Evolutionary conservation across 345 rosid genomes (phyloP), one percentile per base, ranked within the genome.

Genomic region (Brassica carinata): DNA sequence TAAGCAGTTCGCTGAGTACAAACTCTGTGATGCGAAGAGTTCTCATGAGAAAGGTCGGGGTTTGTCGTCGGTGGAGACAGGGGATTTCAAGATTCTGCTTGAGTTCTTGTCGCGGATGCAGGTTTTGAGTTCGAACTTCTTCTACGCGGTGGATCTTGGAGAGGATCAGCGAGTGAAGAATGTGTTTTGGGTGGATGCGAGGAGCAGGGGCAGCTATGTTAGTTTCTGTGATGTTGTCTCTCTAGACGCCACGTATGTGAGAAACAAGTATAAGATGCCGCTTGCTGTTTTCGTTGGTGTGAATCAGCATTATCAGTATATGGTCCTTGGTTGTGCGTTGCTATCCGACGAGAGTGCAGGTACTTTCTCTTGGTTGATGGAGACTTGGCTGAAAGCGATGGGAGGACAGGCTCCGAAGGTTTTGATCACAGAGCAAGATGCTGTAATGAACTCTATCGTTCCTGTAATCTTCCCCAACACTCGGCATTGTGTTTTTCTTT

Each of bases 111-210:
- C 82, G 2, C 81, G 75, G 72, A 89, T 84, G 88, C 88, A 90
- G 67, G 77, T 2, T 74, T 33, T 84, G 78, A 90, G 85, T 85
- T 79, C 91, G 40, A 90, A 87, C 82, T 90, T 90, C 81, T 90
- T 83, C 77, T 89, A 89, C 64, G 90, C 91, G 0, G 73, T 90
- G 55, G 91, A 90, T 71, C 67, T 87, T 58, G 85, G 86, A 6
- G 94, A 90, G 53, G 94, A 90, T 77, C 91, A 84, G 59, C 82
- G 87, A 10, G 69, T 89, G 67, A 90, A 84, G 83, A 89, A 71
- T 85, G 75, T 89, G 19, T 81, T 89, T 48, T 90, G 94, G 92
- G 86, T 88, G 11, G 92, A 90, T 79, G 90, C 90, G 27, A 90
- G 87, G 85, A 84, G 92, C 66, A 89, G 94, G 81, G 81, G 84